Conservation (phyloP, 257 asterid genomes). For the Lycium barbarum region DNA sequence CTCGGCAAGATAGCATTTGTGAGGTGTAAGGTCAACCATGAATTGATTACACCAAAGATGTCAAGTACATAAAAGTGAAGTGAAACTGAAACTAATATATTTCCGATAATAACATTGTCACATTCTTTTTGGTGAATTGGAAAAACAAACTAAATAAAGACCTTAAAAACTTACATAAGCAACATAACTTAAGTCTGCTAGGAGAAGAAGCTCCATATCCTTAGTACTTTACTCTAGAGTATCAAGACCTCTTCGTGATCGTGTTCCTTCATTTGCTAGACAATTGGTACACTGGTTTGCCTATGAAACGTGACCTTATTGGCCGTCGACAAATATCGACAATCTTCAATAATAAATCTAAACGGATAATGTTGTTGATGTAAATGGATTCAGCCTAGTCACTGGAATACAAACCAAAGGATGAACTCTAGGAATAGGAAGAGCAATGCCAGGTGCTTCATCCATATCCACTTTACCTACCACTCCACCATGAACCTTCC, state of each 20-base stretch:
- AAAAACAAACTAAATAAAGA: background rate
- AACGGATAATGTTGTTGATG: background rate
- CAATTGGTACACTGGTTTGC: background rate
- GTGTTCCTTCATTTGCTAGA: background rate
- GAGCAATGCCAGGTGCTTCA: slow-evolving; percentile 62
- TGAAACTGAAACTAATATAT: background rate
- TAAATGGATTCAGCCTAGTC: slow-evolving; percentile 45
- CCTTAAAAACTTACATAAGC: background rate
- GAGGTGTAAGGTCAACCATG: background rate
- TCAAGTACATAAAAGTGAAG: background rate
- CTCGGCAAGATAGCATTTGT: too few relatives aligned
- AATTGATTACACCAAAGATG: background rate
- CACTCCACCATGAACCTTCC: slow-evolving; percentile 41
- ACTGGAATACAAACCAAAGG: slow-evolving; percentile 62
- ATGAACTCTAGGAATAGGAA: slow-evolving; percentile 56
- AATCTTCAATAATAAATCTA: background rate
- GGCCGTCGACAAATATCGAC: background rate
- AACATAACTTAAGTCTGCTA: too few relatives aligned
- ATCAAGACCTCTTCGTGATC: too few relatives aligned
- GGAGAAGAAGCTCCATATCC: background rate
- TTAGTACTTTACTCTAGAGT: too few relatives aligned
- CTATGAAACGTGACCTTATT: background rate
- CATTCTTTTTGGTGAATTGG: background rate
- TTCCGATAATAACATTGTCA: background rate
- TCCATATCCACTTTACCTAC: slow-evolving; percentile 54